Evolutionary conservation across 2,329 filamentous ascomycete genomes (phyloP).

Genomic region (Phoma sp.): DNA sequence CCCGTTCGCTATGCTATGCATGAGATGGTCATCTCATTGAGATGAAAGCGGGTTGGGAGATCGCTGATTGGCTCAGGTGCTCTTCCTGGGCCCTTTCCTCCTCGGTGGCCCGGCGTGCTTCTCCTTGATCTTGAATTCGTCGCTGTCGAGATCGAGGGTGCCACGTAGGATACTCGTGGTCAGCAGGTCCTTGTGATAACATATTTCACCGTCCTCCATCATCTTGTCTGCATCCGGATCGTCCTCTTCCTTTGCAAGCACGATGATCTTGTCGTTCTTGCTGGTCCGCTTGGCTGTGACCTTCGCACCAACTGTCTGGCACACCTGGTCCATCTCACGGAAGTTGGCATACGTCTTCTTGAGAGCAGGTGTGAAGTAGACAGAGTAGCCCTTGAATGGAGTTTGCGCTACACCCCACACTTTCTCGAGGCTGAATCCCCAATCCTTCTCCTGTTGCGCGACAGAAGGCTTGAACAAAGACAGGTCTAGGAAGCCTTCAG

Average conservation of each 20-base stretch:
- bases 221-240: slow-evolving; percentile 49
- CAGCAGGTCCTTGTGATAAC: slow-evolving; percentile 55
- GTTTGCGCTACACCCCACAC: slow-evolving; percentile 46
- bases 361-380: slow-evolving; percentile 58
- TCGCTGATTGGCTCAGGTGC: slow-evolving; percentile 5
- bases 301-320: slow-evolving; percentile 48
- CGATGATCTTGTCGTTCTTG: slow-evolving; percentile 37
- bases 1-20: slow-evolving; percentile 18
- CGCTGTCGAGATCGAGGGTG: slow-evolving; percentile 47
- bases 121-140: slow-evolving; percentile 48
- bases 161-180: slow-evolving; percentile 55
- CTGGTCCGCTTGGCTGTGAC: slow-evolving; percentile 38
- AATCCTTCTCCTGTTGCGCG: slow-evolving; percentile 47
- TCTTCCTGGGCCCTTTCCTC: slow-evolving; percentile 28
- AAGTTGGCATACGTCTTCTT: slow-evolving; percentile 44
- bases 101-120: slow-evolving; percentile 10
- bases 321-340: slow-evolving; percentile 50
- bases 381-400: slow-evolving; percentile 57
- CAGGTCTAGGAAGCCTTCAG: slow-evolving; percentile 47
- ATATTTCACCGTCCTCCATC: slow-evolving; percentile 39
- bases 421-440: slow-evolving; percentile 46
- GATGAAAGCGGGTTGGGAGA: not conserved
- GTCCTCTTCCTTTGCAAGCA: slow-evolving; percentile 48
- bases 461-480: slow-evolving; percentile 44
- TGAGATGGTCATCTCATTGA: not conserved